Conservation (phyloP, 495 filamentous ascomycete genomes). For the Polyplosphaeria fusca region DNA sequence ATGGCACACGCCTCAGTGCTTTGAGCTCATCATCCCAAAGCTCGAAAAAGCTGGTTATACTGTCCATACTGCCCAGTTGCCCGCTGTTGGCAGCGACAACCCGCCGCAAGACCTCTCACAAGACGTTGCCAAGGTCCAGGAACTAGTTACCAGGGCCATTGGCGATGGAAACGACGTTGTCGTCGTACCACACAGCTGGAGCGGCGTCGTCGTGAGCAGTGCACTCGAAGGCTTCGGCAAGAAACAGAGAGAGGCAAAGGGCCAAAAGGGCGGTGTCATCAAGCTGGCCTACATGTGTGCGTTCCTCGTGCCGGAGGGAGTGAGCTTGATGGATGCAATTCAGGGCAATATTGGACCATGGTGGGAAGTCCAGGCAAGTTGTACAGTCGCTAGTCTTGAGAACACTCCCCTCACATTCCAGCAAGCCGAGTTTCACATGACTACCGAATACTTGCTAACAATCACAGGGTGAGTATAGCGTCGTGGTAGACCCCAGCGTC, state of each 20-base stretch:
- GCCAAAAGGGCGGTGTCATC: slow-evolving; percentile 25
- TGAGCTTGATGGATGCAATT: slow-evolving; percentile 13
- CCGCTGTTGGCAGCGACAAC: slow-evolving; percentile 40
- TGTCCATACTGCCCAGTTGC: slow-evolving; percentile 35
- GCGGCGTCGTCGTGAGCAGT: slow-evolving; percentile 11
- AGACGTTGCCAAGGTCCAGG: slow-evolving; percentile 12
- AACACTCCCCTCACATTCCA: not conserved
- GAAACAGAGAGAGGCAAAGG: slow-evolving; percentile 17
- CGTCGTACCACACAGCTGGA: slow-evolving; percentile 24
- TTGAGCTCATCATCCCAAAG: slow-evolving; percentile 36
- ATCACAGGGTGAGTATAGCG: slow-evolving; percentile 2
- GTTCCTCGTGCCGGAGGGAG: slow-evolving; percentile 19
- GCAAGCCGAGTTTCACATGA: not conserved
- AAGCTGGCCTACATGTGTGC: slow-evolving; percentile 8
- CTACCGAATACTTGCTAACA: not conserved
- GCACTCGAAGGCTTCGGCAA: slow-evolving; percentile 14
- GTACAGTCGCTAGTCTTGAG: not conserved
- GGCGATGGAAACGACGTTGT: slow-evolving; percentile 29
- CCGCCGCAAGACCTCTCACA: slow-evolving; percentile 10
- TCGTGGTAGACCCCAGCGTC: slow-evolving; percentile 2
- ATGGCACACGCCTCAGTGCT: slow-evolving; percentile 44
- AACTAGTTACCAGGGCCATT: slow-evolving; percentile 5
- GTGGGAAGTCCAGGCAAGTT: slow-evolving; percentile 22
- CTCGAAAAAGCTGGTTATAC: slow-evolving; percentile 41
- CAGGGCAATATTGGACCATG: slow-evolving; percentile 10